Evolutionary conservation across 208 protist species (phyloP), one percentile per base, ranked within the genome.

Genomic region (Angomonas deanei): DNA sequence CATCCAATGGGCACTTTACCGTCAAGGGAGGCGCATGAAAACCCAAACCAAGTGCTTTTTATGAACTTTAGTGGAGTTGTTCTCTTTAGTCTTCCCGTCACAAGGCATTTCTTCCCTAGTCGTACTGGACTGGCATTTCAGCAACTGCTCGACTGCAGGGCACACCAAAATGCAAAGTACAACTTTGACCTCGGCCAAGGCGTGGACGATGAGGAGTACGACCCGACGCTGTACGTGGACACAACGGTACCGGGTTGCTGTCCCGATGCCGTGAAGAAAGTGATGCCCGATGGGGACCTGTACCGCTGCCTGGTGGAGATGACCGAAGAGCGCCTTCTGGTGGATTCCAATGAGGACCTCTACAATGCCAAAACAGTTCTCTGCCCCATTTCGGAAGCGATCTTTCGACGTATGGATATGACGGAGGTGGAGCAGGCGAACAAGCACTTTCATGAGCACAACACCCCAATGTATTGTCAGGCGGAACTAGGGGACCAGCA

Each of bases 121-220:
- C 52, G 57, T 1, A 15, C 64, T 15, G 63, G 76, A n/a, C 72
- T 77, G 10, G 76, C 73, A 1, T 89, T 89, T 49, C 73, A 48
- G 47, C 82, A 89, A 55, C 69, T 89, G 32, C 55, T 70, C 27
- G 49, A 81, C 39, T 67, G 66, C 19, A 70, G 82, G 48, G 68
- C 73, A 36, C 63, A 72, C 46, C 82, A 80, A 42, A 83, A 76
- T 11, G 66, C 68, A 15, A 80, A 81, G 15, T 89, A 86, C 67
- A 68, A 70, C 56, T 90, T 84, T 59, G 70, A 79, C 27, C 30
- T 83, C 50, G 31, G 63, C 3, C 58, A 55, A 3, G 27, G 77
- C 23, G 61, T 42, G 0, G 73, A 78, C 56, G 72, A 50, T 13
- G 69, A 68, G 2, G 77, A 79, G 52, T 2, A 24, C 1, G 77